Evolutionary conservation across 2,329 filamentous ascomycete species (phyloP).

Genomic region (Fusarium agapanthi): DNA sequence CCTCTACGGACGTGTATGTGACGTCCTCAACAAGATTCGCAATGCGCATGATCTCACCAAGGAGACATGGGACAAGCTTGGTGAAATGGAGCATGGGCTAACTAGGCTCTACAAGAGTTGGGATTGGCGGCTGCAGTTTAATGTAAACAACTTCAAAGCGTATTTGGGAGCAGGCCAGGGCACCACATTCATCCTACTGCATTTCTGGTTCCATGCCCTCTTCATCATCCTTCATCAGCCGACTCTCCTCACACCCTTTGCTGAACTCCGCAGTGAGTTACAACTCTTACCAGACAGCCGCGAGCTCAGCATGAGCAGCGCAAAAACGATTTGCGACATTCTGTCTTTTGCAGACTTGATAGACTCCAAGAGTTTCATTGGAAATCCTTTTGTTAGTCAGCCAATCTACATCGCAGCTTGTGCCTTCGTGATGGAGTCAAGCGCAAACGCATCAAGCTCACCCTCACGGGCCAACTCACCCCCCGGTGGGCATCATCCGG

Average conservation of each 20-base stretch:
- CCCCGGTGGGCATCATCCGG: constrained; percentile 37
- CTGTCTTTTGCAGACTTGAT: constrained; percentile 86
- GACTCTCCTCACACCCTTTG: constrained; percentile 80
- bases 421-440: constrained; percentile 86
- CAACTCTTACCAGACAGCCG: constrained; percentile 82
- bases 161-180: constrained; percentile 84
- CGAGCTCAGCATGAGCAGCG: constrained; percentile 85
- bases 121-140: constrained; percentile 80
- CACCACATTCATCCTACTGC: constrained; percentile 85
- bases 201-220: constrained; percentile 89
- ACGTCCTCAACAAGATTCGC: constrained; percentile 83
- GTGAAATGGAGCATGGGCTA: constrained; percentile 81
- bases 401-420: constrained; percentile 93
- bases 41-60: constrained; percentile 77
- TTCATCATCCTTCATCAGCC: constrained; percentile 88
- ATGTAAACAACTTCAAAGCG: constrained; percentile 84
- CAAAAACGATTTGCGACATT: constrained; percentile 91
- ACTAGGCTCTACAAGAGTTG: constrained; percentile 77
- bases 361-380: constrained; percentile 84
- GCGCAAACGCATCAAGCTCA: constrained; percentile 71
- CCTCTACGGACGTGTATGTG: constrained; percentile 84
- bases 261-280: constrained; percentile 64
- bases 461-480: constrained; percentile 66
- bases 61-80: constrained; percentile 76
- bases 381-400: constrained; percentile 89